Percentiles rank a stretch among this genome's conserved stretches.
phyloP scores from a whole-genome alignment of 2,329 filamentous ascomycete genomes.

The Aciculosporium take region DNA sequence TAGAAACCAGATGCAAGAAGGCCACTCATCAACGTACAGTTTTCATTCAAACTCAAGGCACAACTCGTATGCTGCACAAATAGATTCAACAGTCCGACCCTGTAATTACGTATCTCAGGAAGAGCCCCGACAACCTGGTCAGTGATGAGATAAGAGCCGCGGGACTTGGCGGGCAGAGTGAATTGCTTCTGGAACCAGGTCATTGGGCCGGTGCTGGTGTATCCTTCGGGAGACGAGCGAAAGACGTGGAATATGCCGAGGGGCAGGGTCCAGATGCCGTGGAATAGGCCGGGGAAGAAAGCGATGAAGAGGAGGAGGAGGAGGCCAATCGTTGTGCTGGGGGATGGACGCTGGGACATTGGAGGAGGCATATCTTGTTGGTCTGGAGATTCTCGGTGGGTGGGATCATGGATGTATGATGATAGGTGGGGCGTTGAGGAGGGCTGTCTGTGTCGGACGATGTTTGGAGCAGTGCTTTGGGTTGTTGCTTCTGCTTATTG shows the following conservation, averaged over 20 bases:
- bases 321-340: constrained; percentile 29
- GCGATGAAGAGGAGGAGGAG: constrained; percentile 33
- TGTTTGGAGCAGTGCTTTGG: neutral
- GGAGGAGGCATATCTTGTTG: constrained; percentile 3
- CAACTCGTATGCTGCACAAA: constrained; percentile 95
- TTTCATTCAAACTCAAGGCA: constrained; percentile 85
- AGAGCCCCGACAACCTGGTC: constrained; percentile 55
- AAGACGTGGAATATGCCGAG: constrained; percentile 25
- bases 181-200: constrained; percentile 81
- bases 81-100: constrained; percentile 71
- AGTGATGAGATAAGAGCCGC: constrained; percentile 84
- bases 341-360: constrained; percentile 16
- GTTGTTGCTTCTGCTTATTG: neutral
- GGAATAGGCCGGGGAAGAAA: constrained; percentile 39
- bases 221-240: constrained; percentile 14
- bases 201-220: constrained; percentile 29
- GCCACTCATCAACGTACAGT: constrained; percentile 33
- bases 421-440: constrained; percentile 1
- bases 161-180: constrained; percentile 58
- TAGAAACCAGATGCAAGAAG: neutral
- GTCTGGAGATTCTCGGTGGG: neutral
- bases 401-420: constrained; percentile 5
- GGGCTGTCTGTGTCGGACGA: neutral
- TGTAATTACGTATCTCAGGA: constrained; percentile 71
- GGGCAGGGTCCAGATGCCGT: constrained; percentile 36